A percentile compares a stretch with the other conserved stretches of the same genome.
phyloP scores from a whole-genome alignment of 2,329 filamentous ascomycete genomes.

The Cadophora gregata region DNA sequence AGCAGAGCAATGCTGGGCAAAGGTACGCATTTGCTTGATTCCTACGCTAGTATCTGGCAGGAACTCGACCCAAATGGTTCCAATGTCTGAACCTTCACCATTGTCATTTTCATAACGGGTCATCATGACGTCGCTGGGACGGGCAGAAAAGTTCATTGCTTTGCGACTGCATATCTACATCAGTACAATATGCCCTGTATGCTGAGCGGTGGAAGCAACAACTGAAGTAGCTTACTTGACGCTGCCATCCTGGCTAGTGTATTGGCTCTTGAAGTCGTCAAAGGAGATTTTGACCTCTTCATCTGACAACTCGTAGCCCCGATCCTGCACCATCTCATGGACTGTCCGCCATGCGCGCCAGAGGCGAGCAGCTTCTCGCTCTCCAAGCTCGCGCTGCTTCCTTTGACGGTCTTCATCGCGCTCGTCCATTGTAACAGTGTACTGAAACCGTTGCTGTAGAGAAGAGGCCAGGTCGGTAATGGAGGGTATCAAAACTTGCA shows the following conservation, averaged over 20 bases:
- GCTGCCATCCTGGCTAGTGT: slow-evolving; percentile 73
- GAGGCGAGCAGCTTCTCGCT: slow-evolving; percentile 64
- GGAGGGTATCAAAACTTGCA: no score
- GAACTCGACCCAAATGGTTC: slow-evolving; percentile 94
- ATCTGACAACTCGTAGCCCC: slow-evolving; percentile 91
- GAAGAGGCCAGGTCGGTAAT: neutral
- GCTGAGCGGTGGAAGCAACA: neutral
- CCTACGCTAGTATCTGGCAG: slow-evolving; percentile 80
- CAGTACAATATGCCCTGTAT: neutral
- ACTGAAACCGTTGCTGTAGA: neutral
- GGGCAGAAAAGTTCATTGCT: slow-evolving; percentile 86
- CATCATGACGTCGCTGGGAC: slow-evolving; percentile 83
- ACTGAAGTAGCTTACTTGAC: slow-evolving; percentile 64
- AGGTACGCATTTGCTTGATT: slow-evolving; percentile 89
- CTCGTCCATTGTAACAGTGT: slow-evolving; percentile 35
- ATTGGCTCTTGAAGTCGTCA: slow-evolving; percentile 78
- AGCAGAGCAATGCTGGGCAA: slow-evolving; percentile 80
- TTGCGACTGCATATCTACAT: slow-evolving; percentile 64
- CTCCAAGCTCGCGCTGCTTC: slow-evolving; percentile 44
- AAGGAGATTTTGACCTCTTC: slow-evolving; percentile 88
- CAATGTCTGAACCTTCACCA: slow-evolving; percentile 73
- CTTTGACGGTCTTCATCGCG: slow-evolving; percentile 40
- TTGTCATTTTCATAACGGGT: slow-evolving; percentile 77
- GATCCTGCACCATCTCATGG: slow-evolving; percentile 92
- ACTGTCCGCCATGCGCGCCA: slow-evolving; percentile 95